Percentiles rank a stretch among this genome's conserved stretches.
Conservation (phyloP, 2,329 filamentous ascomycete species). For the Sporothrix mexicana region DNA sequence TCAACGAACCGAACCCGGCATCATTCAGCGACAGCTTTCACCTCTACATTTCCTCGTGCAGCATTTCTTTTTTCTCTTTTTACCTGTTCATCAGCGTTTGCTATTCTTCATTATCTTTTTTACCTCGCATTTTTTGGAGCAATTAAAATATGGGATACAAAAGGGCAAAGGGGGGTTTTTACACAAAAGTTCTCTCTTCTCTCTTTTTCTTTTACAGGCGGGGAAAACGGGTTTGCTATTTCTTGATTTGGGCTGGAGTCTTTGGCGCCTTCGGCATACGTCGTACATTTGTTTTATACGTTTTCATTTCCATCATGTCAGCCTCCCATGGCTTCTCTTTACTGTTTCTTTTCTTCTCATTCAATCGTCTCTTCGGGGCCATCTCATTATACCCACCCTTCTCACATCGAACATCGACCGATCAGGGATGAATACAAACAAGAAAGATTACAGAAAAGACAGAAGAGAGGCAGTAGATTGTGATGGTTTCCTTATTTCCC, state of each 20-base stretch:
- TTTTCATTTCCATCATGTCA: not conserved
- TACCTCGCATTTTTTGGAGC: conserved; percentile 28
- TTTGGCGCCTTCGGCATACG: not conserved
- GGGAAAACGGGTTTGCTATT: conserved; percentile 20
- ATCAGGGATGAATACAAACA: conserved; percentile 8
- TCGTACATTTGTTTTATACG: not conserved
- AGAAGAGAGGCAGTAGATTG: not conserved
- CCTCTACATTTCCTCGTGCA: conserved; percentile 3
- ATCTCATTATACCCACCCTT: conserved; percentile 19
- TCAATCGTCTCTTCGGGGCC: not conserved
- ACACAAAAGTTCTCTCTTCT: conserved; percentile 22
- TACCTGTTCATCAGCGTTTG: not conserved
- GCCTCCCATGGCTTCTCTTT: not conserved
- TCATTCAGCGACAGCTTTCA: conserved; percentile 9
- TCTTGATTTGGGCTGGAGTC: conserved; percentile 16
- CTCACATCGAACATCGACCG: not conserved
- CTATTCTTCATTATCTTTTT: not conserved
- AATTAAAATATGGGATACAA: conserved; percentile 30
- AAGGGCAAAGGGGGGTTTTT: not conserved
- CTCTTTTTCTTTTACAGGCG: not conserved
- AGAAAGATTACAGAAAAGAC: not conserved
- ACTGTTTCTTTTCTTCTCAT: not conserved
- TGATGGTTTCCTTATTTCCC: not conserved
- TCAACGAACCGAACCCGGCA: conserved; percentile 12
- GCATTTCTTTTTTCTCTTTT: conserved; percentile 2